Evolutionary conservation across 2,329 filamentous ascomycete genomes (phyloP), one percentile per base, ranked within the genome.

Genomic region (Periconia macrospinosa): DNA sequence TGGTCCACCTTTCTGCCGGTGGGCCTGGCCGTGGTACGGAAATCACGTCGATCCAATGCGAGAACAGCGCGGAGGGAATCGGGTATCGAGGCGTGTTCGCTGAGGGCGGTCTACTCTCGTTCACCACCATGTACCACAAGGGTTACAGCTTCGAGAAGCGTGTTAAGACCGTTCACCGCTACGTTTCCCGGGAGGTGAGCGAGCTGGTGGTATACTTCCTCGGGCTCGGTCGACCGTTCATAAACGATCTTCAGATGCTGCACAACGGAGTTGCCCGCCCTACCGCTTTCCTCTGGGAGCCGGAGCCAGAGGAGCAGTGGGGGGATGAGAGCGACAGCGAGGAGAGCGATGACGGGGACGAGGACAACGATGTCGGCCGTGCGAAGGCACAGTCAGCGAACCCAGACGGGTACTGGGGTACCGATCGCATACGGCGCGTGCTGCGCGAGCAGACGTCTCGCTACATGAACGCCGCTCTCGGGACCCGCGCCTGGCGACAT

Each of bases 71-170:
- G 13, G 30, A 56, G 19, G 48, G 58, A 17, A 43, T 48, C n/a
- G 47, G 55, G 41, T 47, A 47, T 47, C 41, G 47, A 1, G 56
- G 47, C n/a, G 30, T 56, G 2, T 58, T 61, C 40, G 44, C 58
- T 17, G 50, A 58, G 33, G 30, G 57, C 18, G 49, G 57, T 3
- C 44, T 60, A 23, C 45, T 60, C 6, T 47, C 30, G 15, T 47
- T 52, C 23, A 51, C 51, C 2, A 57, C 54, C n/a, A 37, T 13
- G 3, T 61, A 59, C 54, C 44, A 58, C 44, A 61, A 61, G 46
- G 54, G 56, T 17, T 54, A 59, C 42, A 46, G 23, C 23, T 27
- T 27, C 8, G 8, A 8, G 5, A 27, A 27, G 23, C 23, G 23
- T 5, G 23, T 27, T 8, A 27, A 27, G 23, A 27, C 23, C 5